phyloP scores from a whole-genome alignment of 108 stramenopile species.

The Skeletonema potamos region DNA sequence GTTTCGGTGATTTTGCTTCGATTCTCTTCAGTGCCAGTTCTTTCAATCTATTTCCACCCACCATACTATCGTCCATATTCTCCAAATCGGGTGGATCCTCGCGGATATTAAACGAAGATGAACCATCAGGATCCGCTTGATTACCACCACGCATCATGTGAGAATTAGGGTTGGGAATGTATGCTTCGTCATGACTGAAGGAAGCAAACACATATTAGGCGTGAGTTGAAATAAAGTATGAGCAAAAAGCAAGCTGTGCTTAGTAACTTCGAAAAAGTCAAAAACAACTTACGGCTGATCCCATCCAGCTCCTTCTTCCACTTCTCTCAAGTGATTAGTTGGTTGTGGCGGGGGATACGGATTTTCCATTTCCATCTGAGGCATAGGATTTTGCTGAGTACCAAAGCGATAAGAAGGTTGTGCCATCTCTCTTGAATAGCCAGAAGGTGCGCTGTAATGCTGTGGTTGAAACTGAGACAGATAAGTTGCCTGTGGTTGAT shows the following conservation, averaged over 20 bases:
- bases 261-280: background rate
- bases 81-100: conserved; percentile 17
- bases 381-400: background rate
- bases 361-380: conserved; percentile 11
- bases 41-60: conserved; percentile 46
- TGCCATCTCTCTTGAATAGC: background rate
- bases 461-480: background rate
- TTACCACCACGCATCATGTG: background rate
- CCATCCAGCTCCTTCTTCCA: conserved; percentile 35
- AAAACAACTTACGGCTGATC: conserved; percentile 38
- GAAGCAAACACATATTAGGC: background rate
- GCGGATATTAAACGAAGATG: background rate
- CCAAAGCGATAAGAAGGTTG: conserved; percentile 22
- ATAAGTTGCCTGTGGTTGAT: background rate
- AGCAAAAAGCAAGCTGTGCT: background rate
- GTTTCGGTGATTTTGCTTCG: conserved; percentile 15
- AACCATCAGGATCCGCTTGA: conserved; percentile 7
- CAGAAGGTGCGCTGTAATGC: conserved; percentile 17
- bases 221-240: background rate
- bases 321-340: conserved; percentile 14
- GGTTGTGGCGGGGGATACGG: background rate
- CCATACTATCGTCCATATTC: conserved; percentile 17
- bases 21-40: conserved; percentile 47
- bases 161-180: background rate
- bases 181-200: conserved; percentile 40